phyloP scores from a whole-genome alignment of 208 protist genomes.

The Crithidia fasciculata region DNA sequence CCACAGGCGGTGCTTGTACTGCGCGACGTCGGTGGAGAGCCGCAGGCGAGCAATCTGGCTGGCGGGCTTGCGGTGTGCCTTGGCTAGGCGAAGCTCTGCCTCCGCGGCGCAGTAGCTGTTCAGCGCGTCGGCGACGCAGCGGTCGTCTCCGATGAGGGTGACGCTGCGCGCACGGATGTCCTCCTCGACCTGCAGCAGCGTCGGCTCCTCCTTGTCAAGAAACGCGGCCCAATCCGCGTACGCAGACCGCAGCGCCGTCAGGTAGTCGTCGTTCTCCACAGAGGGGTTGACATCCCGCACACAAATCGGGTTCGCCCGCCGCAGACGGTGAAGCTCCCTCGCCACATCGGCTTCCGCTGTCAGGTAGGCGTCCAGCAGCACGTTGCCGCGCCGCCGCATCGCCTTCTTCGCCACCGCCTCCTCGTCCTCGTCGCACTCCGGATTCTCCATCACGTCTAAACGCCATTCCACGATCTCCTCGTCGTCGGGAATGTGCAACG shows the following conservation, averaged over 20 bases:
- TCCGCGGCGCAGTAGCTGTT: conserved; percentile 51
- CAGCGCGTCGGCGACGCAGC: conserved; percentile 52
- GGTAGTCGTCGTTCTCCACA: conserved; percentile 57
- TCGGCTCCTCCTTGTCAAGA: neutral
- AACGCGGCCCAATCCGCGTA: neutral
- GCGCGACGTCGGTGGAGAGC: conserved; percentile 36
- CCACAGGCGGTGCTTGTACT: conserved; percentile 59
- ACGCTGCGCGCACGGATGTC: conserved; percentile 22
- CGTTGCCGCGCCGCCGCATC: conserved; percentile 33
- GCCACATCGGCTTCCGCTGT: conserved; percentile 18
- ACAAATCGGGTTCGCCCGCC: conserved; percentile 57
- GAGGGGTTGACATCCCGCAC: conserved; percentile 70
- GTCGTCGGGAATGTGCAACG: conserved; percentile 46
- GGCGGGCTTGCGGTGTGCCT: conserved; percentile 20
- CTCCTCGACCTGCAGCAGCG: conserved; percentile 29
- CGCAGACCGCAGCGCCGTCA: conserved; percentile 17
- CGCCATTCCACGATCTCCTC: conserved; percentile 52
- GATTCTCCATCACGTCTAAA: conserved; percentile 37
- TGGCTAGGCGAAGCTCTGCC: conserved; percentile 46
- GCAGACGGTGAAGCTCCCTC: conserved; percentile 33
- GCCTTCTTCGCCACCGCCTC: conserved; percentile 36
- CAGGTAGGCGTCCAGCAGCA: conserved; percentile 41
- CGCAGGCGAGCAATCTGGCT: conserved; percentile 31
- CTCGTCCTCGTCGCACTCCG: conserved; percentile 28
- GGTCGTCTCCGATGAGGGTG: conserved; percentile 53